Base-by-base conservation (phyloP, 2,329 filamentous ascomycete genomes). In the Monilinia vaccinii-corymbosi region DNA sequence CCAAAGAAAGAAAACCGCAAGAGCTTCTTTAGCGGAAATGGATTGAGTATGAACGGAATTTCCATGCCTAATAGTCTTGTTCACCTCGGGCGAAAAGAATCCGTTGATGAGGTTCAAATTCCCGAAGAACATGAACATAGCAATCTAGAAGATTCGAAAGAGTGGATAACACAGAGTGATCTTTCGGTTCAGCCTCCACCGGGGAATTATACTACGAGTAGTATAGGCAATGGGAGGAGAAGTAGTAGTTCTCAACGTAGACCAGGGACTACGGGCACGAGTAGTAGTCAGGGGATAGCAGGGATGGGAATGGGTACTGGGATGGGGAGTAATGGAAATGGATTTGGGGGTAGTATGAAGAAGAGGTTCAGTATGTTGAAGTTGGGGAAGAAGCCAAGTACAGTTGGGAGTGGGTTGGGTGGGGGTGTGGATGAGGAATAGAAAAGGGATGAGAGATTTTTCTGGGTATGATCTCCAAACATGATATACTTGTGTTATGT, bases 111-210 rank as follows among this genome's bases (percentile, higher is more conserved):
- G n/a, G 23, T 45, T 36, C 8, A 52, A 5, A 52, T 51, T 16
- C 13, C 21, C 7, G 38, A 46, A 40, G 47, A 47, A 34, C 44
- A 58, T 21, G 62, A 63, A 2, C 11, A 59, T 55, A 18, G 32
- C 23, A 28, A 16, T 14, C 45, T 53, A 14, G 50, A 25, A 21
- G 49, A 52, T 32, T 52, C 48, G 6, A 42, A 32, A n/a, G 66
- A 67, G 31, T 69, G 67, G 65, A 56, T 68, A 36, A 69, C 68
- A 69, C 61, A 80, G 76, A 70, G 77, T 75, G 68, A 69, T 58
- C 50, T 64, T 51, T 61, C 50, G 36, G 53, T 51, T 32, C 59
- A 55, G 14, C 51, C 28, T 34, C 51, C 51, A 23, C 34, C 18
- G 1, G 34, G 46, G 2, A 44, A 42, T 25, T 49, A 47, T 32